Evolutionary conservation across 2,329 filamentous ascomycete genomes (phyloP).

Genomic region (Aspergillus sp.): DNA sequence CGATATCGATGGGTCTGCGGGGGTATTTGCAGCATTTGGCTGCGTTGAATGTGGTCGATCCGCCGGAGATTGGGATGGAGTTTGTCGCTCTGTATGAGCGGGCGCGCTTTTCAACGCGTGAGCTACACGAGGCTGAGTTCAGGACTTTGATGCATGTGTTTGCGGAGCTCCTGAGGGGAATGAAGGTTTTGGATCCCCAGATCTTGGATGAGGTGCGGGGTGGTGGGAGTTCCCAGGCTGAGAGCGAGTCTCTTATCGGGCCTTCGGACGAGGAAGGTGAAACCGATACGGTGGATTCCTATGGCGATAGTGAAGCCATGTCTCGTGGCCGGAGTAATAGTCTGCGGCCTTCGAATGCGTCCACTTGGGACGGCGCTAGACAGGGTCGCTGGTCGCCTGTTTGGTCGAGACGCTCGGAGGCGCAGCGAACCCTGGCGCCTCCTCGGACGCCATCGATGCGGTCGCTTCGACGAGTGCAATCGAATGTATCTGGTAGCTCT

Average conservation of each 20-base stretch:
- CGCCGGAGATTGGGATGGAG: conserved; percentile 50
- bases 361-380: conserved; percentile 29
- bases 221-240: conserved; percentile 25
- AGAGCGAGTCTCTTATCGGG: conserved; percentile 39
- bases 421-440: conserved; percentile 15
- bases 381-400: conserved; percentile 24
- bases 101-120: conserved; percentile 75
- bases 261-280: conserved; percentile 44
- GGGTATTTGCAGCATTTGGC: conserved; percentile 75
- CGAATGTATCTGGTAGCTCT: conserved; percentile 36
- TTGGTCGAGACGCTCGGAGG: conserved; percentile 14
- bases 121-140: conserved; percentile 71
- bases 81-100: conserved; percentile 81
- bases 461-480: conserved; percentile 37
- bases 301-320: conserved; percentile 24
- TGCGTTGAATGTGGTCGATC: conserved; percentile 63
- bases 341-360: conserved; percentile 29
- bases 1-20: conserved; percentile 70
- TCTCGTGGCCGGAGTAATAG: conserved; percentile 28
- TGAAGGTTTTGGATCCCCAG: conserved; percentile 64
- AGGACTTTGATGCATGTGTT: conserved; percentile 80
- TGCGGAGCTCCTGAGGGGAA: conserved; percentile 73
- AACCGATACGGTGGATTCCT: conserved; percentile 36
- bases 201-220: conserved; percentile 48
- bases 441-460: conserved; percentile 38